Base-by-base conservation (phyloP, 805 yeast species). In the Candida ponderosae region DNA sequence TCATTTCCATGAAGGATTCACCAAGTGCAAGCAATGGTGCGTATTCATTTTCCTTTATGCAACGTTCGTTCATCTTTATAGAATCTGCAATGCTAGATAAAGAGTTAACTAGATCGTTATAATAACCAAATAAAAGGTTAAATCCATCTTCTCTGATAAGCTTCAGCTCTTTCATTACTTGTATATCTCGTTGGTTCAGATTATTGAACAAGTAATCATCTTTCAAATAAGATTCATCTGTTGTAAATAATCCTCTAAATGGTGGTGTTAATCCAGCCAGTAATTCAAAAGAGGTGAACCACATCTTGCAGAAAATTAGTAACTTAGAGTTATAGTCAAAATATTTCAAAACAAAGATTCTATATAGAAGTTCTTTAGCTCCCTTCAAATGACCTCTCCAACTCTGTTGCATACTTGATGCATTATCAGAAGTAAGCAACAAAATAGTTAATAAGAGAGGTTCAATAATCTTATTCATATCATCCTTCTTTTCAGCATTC, bases 351-450 rank as follows among this genome's bases (percentile, higher is more conserved):
- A 41, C 24, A 26, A 43, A 45, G 2, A 47, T 43, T 41, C 70
- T 73, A 33, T 74, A 54, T 4, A 78, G 54, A 13, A 77, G 48
- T 37, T 74, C 80, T 44, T 74, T 76, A 1, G 81, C 82, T 2
- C 77, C 79, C 39, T 65, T 57, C 24, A 74, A 54, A 54, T 74
- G 81, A 1, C 78, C 72, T 33, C 79, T 54, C 80, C 79, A 74
- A 41, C 69, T 66, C 40, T 70, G 76, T 34, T 65, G 59, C n/a
- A 62, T 50, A 20, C 71, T 66, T 5, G 71, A 54, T 1, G 79
- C 79, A 42, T 72, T 71, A 21, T 72, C 70, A 7, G 75, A 64
- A 0, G 79, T 70, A 26, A 74, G 57, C 6, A 74, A 51, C 21
- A 74, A 53, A 2, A 72, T 74, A 0, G 79, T 73, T n/a, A 74